Percentiles rank a stretch among this genome's conserved stretches.
These are phyloP conservation scores for Cyberlindnera meyerae DNA, from an alignment of 805 yeast species.

Conservation along the genomic window DNA sequence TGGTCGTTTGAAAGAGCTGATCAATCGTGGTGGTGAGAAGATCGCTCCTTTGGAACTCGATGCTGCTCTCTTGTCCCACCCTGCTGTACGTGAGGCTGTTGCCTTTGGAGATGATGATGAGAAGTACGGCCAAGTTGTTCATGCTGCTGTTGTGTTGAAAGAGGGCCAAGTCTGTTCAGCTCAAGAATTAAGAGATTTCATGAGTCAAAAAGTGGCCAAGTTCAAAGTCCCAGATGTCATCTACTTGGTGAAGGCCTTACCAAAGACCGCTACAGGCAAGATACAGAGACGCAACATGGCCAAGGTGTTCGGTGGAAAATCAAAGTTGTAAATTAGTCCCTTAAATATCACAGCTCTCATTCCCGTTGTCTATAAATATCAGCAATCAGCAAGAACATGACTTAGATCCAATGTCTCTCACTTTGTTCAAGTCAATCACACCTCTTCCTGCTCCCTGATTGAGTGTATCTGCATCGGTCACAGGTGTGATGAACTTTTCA, in stretches of 20 bases:
- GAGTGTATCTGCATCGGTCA: too few species aligned
- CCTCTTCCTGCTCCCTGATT: slow-evolving; percentile 14
- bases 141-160: slow-evolving; percentile 62
- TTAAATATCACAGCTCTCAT: too few species aligned
- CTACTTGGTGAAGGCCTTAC: slow-evolving; percentile 55
- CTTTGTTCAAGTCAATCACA: slow-evolving; percentile 29
- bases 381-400: slow-evolving; percentile 7
- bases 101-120: slow-evolving; percentile 63
- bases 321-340: slow-evolving; percentile 26
- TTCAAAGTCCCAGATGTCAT: slow-evolving; percentile 60
- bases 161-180: slow-evolving; percentile 31
- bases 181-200: slow-evolving; percentile 41
- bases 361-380: too few species aligned
- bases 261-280: slow-evolving; percentile 77
- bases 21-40: slow-evolving; percentile 76
- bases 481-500: slow-evolving; percentile 17
- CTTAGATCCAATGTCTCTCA: slow-evolving; percentile 4
- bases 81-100: slow-evolving; percentile 65
- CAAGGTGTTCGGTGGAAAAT: slow-evolving; percentile 39
- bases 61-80: slow-evolving; percentile 52
- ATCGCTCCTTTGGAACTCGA: slow-evolving; percentile 71
- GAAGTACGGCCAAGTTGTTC: slow-evolving; percentile 66
- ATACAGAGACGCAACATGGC: slow-evolving; percentile 66
- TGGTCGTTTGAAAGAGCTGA: slow-evolving; percentile 69
- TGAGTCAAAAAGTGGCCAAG: slow-evolving; percentile 42